Base-by-base conservation (phyloP, 148 eudicot genomes). In the Salicornia ramosissima region DNA sequence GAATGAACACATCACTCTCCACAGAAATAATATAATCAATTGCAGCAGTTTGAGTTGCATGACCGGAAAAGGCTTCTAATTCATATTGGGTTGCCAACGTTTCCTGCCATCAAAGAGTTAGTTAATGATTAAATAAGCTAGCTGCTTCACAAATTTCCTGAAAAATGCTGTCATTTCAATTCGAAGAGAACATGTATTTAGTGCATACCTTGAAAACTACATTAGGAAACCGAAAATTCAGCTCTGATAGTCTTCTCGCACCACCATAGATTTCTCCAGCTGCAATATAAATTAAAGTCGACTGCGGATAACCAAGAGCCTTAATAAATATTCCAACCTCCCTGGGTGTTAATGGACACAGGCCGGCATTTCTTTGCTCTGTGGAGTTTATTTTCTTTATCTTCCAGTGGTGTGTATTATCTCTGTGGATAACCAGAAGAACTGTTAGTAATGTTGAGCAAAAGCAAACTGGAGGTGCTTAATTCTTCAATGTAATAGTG, bases 181-280 rank as follows among this genome's bases (percentile, higher is more conserved):
- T 40, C 42, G 52, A 45, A 53, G 57, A 52, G 24, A 21, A 36
- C 52, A 28, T 40, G 25, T 28, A 26, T 42, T 33, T 16, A 33
- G 13, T 11, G 13, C 43, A 28, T 77, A 91, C 97, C 90, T 91
- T 91, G 70, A 79, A 87, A 77, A 91, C 81, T 22, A 92, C 81
- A 74, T 89, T 92, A 54, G 97, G 96, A 69, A 89, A 92, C 67
- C 82, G 90, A 50, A 80, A 77, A 46, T 79, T 89, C 71, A 92
- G 88, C 82, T 92, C 96, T 30, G 84, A 80, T 61, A 92, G 85
- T 74, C 79, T 93, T 53, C 58, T 52, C 36, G 79, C 70, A 67
- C 97, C 93, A 71, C 97, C 97, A 79, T 89, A 92, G 68, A 92
- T 92, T 79, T 89, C 96, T 62, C 97, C 97, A 55, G 97, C 97